Evolutionary conservation across 2,329 filamentous ascomycete genomes (phyloP), one percentile per base, ranked within the genome.

Genomic region (Colletotrichum trifolii): DNA sequence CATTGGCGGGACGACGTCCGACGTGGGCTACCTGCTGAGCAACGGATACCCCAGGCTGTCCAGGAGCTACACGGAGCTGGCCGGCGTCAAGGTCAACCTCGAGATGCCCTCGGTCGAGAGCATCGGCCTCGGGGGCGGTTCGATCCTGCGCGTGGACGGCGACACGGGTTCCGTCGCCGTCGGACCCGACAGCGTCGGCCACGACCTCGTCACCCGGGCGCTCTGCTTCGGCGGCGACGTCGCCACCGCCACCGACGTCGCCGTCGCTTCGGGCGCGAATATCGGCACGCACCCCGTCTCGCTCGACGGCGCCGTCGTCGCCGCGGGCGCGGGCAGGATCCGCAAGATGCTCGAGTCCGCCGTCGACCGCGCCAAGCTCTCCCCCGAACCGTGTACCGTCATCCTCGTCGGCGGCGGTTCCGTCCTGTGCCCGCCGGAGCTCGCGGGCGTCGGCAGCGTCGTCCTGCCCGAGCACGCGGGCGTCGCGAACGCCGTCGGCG

Each of bases 181-280:
- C 2, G 73, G 73, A 1, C 72, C 72, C 1, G 70, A 73, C 6
- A 71, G 69, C 17, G 71, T 73, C 2, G 73, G 72, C 33, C 69
- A 73, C 42, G 64, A 67, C 1, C 68, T 73, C 10, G 59, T 61
- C 6, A 50, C 60, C 5, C 61, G 67, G 53, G 69, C 71, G 2
- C 50, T 69, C 6, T 66, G 64, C 56, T 73, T 72, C 47, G 70
- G 70, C 4, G 72, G 72, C 13, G 48, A 57, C 9, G 60, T 59
- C 2, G 42, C 68, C 2, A 73, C 72, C 2, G 69, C 70, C 9
- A 73, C 72, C 2, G 72, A 71, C 15, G 59, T 74, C 6, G 69
- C 69, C 17, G 67, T 71, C 17, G 65, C 68, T 0, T 45, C 54
- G 10, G 65, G 66, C 9, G 35, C 54, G 9, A 8, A 17, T 1